Evolutionary conservation across 169 alveolate genomes (phyloP).

Genomic region (Plasmodium yoelii): DNA sequence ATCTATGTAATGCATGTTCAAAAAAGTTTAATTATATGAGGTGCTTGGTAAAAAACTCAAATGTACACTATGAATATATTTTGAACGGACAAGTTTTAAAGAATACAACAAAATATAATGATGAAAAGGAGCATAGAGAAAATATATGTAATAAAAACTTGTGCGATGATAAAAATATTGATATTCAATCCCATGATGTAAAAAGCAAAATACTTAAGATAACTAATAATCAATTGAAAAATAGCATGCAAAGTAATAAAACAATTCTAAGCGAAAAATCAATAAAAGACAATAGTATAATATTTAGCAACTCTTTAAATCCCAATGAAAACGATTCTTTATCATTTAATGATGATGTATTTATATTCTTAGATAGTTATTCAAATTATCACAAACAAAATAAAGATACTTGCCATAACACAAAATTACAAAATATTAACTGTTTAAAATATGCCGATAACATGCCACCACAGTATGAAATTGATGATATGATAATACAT

Average conservation of each 20-base stretch:
- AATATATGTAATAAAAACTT: slow-evolving; percentile 7
- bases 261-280: slow-evolving; percentile 17
- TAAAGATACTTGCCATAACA: slow-evolving; percentile 16
- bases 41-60: slow-evolving; percentile 48
- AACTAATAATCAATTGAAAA: slow-evolving; percentile 28
- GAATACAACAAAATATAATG: slow-evolving; percentile 1
- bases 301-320: slow-evolving; percentile 72
- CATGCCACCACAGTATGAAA: not conserved
- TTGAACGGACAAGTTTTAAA: slow-evolving; percentile 13
- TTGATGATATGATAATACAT: slow-evolving; percentile 62
- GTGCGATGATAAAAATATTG: slow-evolving; percentile 28
- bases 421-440: slow-evolving; percentile 37
- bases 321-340: slow-evolving; percentile 18
- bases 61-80: slow-evolving; percentile 61
- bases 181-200: slow-evolving; percentile 23
- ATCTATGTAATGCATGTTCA: slow-evolving; percentile 41
- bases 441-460: slow-evolving; percentile 18
- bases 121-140: not conserved
- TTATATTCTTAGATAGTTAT: slow-evolving; percentile 52
- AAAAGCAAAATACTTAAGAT: slow-evolving; percentile 54
- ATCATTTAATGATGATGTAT: slow-evolving; percentile 74
- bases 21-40: slow-evolving; percentile 64
- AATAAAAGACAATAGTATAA: slow-evolving; percentile 51
- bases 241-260: slow-evolving; percentile 22
- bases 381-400: slow-evolving; percentile 23